A percentile compares a stretch with the other conserved stretches of the same genome.
These are phyloP conservation scores for Phialophora macrospora DNA, from an alignment of 2,329 filamentous ascomycete species.

Conservation along the genomic window DNA sequence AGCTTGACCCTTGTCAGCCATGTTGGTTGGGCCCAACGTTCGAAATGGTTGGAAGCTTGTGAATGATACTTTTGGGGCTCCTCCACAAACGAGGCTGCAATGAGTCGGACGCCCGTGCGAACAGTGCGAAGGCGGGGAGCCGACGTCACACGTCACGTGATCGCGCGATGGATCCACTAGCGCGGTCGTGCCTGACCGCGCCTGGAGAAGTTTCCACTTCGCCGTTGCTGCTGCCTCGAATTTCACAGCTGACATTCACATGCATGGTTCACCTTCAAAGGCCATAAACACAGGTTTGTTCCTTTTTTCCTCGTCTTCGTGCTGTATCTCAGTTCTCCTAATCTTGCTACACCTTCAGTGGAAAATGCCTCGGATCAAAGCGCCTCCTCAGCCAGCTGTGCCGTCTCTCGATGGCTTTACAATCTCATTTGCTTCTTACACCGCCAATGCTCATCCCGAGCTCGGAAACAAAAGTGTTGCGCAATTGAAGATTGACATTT, in stretches of 20 bases:
- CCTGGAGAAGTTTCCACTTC: constrained; percentile 11
- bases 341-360: neutral
- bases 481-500: constrained; percentile 43
- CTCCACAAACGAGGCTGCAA: neutral
- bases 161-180: neutral
- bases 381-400: constrained; percentile 8
- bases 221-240: constrained; percentile 6
- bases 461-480: constrained; percentile 23
- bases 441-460: constrained; percentile 10
- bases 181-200: constrained; percentile 12
- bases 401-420: constrained; percentile 20
- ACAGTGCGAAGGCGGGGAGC: neutral
- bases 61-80: neutral
- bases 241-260: neutral
- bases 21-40: neutral
- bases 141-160: constrained; percentile 6
- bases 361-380: constrained; percentile 25
- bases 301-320: neutral
- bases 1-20: constrained; percentile 29
- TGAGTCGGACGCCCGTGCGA: neutral
- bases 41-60: neutral
- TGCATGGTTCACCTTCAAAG: constrained; percentile 5
- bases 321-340: neutral
- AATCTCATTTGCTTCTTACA: constrained; percentile 28
- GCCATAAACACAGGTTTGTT: constrained; percentile 13